phyloP scores from a whole-genome alignment of 1,284 basidiomycete genomes.

The Blastosporella zonata region DNA sequence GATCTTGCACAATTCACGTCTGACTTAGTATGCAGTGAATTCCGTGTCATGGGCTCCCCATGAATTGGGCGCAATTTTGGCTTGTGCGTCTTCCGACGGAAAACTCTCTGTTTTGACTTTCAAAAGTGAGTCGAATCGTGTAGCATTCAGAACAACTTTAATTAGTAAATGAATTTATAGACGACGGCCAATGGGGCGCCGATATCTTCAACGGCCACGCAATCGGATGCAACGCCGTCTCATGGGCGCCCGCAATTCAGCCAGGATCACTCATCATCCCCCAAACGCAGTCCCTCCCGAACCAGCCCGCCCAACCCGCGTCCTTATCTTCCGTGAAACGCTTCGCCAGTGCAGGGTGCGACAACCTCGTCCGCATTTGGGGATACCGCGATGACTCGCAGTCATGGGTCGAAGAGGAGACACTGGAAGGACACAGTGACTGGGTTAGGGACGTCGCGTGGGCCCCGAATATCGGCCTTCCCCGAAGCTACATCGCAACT shows the following conservation, averaged over 20 bases:
- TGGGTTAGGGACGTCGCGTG: conserved; percentile 99
- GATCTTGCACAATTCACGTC: neutral
- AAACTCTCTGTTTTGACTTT: conserved; percentile 97
- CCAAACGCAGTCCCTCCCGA: conserved; percentile 41
- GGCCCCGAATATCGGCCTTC: conserved; percentile 95
- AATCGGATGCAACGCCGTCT: conserved; percentile 95
- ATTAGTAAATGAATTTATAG: conserved; percentile 37
- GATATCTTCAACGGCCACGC: conserved; percentile 96
- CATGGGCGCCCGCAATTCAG: conserved; percentile 93
- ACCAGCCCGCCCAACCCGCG: conserved; percentile 38
- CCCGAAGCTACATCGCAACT: conserved; percentile 92
- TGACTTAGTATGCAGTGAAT: conserved; percentile 62
- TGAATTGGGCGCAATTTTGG: conserved; percentile 94
- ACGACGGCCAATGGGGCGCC: conserved; percentile 95
- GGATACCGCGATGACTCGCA: conserved; percentile 74
- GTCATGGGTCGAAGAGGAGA: conserved; percentile 89
- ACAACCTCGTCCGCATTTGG: conserved; percentile 97
- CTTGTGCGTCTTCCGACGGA: conserved; percentile 97
- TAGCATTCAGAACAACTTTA: neutral
- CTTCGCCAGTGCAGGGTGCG: conserved; percentile 95
- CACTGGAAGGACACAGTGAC: conserved; percentile 87
- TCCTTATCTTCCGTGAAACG: conserved; percentile 64
- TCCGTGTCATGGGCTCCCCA: conserved; percentile 98
- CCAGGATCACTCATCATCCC: conserved; percentile 82
- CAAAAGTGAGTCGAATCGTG: conserved; percentile 69